Evolutionary conservation across 805 yeast genomes (phyloP), one percentile per base, ranked within the genome.

Genomic region (Candida piceae): DNA sequence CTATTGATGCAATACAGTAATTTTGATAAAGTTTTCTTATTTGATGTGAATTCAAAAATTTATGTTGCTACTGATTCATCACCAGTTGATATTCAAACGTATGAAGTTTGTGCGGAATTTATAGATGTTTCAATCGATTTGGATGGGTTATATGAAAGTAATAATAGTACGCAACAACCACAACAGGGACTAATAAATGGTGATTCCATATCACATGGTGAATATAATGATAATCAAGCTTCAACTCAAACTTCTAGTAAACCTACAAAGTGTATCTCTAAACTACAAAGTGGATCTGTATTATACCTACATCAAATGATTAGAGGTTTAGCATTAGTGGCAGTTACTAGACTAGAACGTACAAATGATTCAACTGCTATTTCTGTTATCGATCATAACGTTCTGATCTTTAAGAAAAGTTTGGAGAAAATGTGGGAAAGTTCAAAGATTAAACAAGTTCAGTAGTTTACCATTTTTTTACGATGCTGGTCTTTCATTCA

Each of bases 31-130:
- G 90, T 93, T 15, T 93, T 89, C 52, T 59, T 93, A 39, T 90
- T 93, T 52, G 98, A 93, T 56, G 78, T 90, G 18, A 84, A 85
- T 53, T 84, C 96, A 13, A 93, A 93, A 57, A 85, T 93, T 16
- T 93, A 90, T 56, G 88, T 90, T 33, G 96, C 97, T 5, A 90
- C 97, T 0, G 98, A 93, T 58, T 84, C 96, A 0, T 80, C 89
- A 2, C 97, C 97, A 0, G 96, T 90, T 27, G 97, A 90, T 62
- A 83, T 87, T 28, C 95, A 88, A 54, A 85, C 94, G 0, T 93
- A 93, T 57, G 97, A 93, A 58, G 95, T 90, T 2, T 93, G 97
- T 60, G 94, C 97, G 0, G 97, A 93, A 54, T 93, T 93, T 54
- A 90, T 93, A 31, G 97, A 93, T 58, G 93, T 90, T 12, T 81